Percentiles rank a stretch among this genome's conserved stretches.
Conservation (phyloP, 345 rosid species). For the Pistacia integerrima region DNA sequence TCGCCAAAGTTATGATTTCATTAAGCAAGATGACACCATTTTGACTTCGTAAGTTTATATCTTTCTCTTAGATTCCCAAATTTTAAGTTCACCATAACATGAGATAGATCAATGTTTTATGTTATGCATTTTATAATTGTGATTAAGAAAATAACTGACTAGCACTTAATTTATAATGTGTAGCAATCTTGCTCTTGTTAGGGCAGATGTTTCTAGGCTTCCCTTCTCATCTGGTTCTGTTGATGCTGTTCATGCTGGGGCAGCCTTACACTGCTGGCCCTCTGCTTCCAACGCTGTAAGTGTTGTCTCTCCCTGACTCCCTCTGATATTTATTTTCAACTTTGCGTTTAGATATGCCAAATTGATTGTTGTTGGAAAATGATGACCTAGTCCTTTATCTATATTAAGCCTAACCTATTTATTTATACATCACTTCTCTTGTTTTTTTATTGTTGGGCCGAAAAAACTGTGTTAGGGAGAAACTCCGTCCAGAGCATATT, state of each 20-base stretch:
- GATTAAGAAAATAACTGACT: constrained; percentile 19
- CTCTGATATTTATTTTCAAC: constrained; percentile 9
- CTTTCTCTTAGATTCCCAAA: constrained; percentile 1
- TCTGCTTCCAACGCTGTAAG: constrained; percentile 92
- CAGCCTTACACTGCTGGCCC: constrained; percentile 97
- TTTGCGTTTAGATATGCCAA: constrained; percentile 2
- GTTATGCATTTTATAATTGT: neutral
- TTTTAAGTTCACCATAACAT: neutral
- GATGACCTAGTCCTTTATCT: neutral
- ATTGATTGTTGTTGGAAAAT: constrained; percentile 1
- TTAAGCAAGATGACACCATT: constrained; percentile 58
- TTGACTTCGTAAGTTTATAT: constrained; percentile 36
- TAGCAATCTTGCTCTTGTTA: constrained; percentile 85
- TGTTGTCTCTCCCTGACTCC: constrained; percentile 3
- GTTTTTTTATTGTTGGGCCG: too few species aligned
- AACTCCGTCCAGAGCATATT: too few species aligned
- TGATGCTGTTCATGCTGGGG: constrained; percentile 96
- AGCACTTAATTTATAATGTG: constrained; percentile 20
- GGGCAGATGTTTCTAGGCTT: constrained; percentile 91
- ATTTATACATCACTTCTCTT: too few species aligned
- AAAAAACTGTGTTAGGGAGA: too few species aligned
- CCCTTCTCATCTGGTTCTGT: constrained; percentile 81
- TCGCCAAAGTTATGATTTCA: constrained; percentile 84
- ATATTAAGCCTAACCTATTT: too few species aligned
- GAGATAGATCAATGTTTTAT: neutral